Evolutionary conservation across 2,329 filamentous ascomycete genomes (phyloP).

Genomic region (Scolecobasidium constrictum): DNA sequence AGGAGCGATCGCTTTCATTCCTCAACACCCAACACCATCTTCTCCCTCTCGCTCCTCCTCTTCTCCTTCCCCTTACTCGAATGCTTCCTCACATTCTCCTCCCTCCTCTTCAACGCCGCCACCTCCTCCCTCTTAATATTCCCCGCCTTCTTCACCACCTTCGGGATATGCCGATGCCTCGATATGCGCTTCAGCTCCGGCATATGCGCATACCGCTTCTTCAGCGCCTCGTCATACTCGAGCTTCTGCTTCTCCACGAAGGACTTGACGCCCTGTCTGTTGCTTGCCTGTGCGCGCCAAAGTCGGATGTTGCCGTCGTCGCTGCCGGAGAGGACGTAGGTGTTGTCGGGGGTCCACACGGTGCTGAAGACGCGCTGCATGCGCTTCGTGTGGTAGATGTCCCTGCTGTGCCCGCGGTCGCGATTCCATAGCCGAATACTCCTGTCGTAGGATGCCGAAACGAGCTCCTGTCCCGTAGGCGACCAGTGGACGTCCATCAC

Average conservation of each 20-base stretch:
- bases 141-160: conserved; percentile 87
- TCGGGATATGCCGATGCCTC: conserved; percentile 81
- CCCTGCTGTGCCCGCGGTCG: conserved; percentile 70
- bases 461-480: conserved; percentile 86
- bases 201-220: conserved; percentile 85
- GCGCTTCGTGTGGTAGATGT: conserved; percentile 94
- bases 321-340: conserved; percentile 80
- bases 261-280: conserved; percentile 74
- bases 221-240: conserved; percentile 81
- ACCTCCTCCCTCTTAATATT: conserved; percentile 92
- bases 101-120: conserved; percentile 73
- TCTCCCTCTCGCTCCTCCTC: conserved; percentile 73
- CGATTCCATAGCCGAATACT: conserved; percentile 80
- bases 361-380: conserved; percentile 91
- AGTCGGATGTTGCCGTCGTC: conserved; percentile 88
- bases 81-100: conserved; percentile 92
- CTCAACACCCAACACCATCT: conserved; percentile 70
- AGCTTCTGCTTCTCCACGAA: conserved; percentile 75
- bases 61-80: conserved; percentile 69
- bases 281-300: conserved; percentile 80
- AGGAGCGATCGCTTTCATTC: too few species aligned
- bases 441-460: conserved; percentile 79
- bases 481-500: conserved; percentile 97
- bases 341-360: conserved; percentile 77
- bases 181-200: conserved; percentile 87